Conservation (phyloP, 192 early-diverging fungal genomes). For the Funneliformis mosseae region DNA sequence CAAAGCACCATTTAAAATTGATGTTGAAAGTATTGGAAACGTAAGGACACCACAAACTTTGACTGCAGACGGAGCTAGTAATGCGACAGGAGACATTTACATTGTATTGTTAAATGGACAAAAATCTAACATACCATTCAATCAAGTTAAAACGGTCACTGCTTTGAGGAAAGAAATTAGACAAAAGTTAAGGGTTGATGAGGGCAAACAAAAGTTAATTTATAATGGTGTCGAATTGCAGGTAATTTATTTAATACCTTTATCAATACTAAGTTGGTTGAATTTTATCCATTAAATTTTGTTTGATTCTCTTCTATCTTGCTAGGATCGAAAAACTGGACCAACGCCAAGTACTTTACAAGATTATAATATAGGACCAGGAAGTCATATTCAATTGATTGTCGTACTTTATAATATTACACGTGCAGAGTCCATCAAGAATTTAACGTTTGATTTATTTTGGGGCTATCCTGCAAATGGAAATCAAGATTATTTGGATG, state of each 20-base stretch:
- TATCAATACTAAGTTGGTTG: not conserved
- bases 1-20: slow-evolving; percentile 31
- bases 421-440: slow-evolving; percentile 19
- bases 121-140: not conserved
- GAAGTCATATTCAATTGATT: slow-evolving; percentile 34
- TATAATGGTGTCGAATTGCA: slow-evolving; percentile 26
- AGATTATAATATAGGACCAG: slow-evolving; percentile 20
- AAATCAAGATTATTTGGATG: slow-evolving; percentile 32
- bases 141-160: not conserved
- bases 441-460: slow-evolving; percentile 28
- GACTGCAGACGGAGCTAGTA: not conserved
- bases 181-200: slow-evolving; percentile 2
- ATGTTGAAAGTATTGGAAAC: slow-evolving; percentile 28
- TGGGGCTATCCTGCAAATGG: slow-evolving; percentile 31
- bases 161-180: not conserved
- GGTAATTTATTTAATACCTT: not conserved
- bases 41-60: not conserved
- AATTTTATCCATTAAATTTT: not conserved
- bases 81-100: slow-evolving; percentile 9
- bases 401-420: slow-evolving; percentile 34
- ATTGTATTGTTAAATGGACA: slow-evolving; percentile 28
- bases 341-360: not conserved
- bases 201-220: slow-evolving; percentile 35
- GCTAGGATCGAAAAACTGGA: not conserved
- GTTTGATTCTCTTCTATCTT: not conserved